phyloP scores from a whole-genome alignment of 768 basidiomycete genomes.

The Suillus brevipes region DNA sequence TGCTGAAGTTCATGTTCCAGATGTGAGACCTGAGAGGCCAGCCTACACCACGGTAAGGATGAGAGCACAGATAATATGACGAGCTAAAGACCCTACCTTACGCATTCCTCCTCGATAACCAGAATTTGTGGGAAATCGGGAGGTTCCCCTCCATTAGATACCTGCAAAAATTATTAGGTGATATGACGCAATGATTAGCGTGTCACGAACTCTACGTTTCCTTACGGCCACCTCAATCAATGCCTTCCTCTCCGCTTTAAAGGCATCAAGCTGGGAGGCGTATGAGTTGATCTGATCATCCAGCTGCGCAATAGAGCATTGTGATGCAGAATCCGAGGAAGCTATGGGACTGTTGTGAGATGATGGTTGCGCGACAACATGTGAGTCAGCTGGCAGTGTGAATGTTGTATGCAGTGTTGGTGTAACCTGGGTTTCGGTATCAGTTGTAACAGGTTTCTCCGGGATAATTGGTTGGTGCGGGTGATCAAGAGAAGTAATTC shows the following conservation, averaged over 20 bases:
- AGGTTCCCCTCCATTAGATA: not conserved
- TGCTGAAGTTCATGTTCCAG: conserved; percentile 34
- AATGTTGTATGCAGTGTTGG: not conserved
- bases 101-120: conserved; percentile 36
- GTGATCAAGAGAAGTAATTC: too few species aligned
- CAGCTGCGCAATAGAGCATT: conserved; percentile 30
- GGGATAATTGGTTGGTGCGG: not conserved
- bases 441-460: not conserved
- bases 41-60: conserved; percentile 19
- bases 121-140: conserved; percentile 26
- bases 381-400: not conserved
- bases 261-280: conserved; percentile 36
- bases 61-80: not conserved
- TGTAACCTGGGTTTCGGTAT: not conserved
- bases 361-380: not conserved
- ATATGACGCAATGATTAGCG: not conserved
- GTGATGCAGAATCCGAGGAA: not conserved
- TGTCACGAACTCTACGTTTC: conserved; percentile 24
- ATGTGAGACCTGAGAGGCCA: conserved; percentile 29
- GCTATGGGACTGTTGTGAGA: not conserved
- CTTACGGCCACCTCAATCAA: conserved; percentile 26
- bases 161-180: not conserved
- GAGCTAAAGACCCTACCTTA: conserved; percentile 26
- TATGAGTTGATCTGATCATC: conserved; percentile 39
- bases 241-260: conserved; percentile 37